A percentile compares a stretch with the other conserved stretches of the same genome.
phyloP scores from a whole-genome alignment of 2,329 filamentous ascomycete genomes.

The Nemania sp. region DNA sequence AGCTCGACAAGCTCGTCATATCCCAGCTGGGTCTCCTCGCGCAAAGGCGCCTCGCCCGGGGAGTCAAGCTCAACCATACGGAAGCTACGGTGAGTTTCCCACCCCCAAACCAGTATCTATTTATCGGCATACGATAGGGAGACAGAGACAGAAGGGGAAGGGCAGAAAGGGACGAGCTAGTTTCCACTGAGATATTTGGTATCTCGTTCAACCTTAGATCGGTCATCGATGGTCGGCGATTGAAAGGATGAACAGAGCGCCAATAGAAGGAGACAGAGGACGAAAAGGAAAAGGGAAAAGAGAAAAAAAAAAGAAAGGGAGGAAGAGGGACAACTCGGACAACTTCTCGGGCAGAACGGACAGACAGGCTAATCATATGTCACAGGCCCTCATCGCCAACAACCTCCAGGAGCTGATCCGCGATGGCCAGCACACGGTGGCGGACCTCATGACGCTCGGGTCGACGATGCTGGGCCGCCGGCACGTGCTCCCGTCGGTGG shows the following conservation, averaged over 20 bases:
- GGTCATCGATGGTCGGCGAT: no score
- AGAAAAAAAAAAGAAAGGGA: neutral
- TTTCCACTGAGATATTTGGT: no score
- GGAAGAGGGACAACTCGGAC: neutral
- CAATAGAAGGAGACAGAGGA: no score
- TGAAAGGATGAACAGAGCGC: no score
- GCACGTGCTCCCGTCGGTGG: slow-evolving; percentile 85
- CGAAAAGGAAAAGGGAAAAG: neutral
- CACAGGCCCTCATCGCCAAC: slow-evolving; percentile 77
- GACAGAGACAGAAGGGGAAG: no score
- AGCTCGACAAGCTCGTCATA: slow-evolving; percentile 97
- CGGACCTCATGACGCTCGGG: slow-evolving; percentile 90
- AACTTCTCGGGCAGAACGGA: neutral
- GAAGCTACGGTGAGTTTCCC: slow-evolving; percentile 72
- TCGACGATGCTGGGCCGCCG: slow-evolving; percentile 91
- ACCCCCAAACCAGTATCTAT: slow-evolving; percentile 1
- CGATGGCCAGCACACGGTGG: slow-evolving; percentile 90
- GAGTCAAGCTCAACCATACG: slow-evolving; percentile 85
- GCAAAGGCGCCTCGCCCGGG: slow-evolving; percentile 84
- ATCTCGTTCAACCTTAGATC: no score
- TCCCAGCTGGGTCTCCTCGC: slow-evolving; percentile 86
- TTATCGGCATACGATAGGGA: no score
- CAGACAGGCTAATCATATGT: slow-evolving; percentile 6
- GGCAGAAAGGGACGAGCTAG: no score
- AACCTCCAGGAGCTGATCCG: slow-evolving; percentile 96